Percentiles rank a stretch among this genome's conserved stretches.
Conservation (phyloP, 768 basidiomycete species). For the Kwoniella newhampshirensis region DNA sequence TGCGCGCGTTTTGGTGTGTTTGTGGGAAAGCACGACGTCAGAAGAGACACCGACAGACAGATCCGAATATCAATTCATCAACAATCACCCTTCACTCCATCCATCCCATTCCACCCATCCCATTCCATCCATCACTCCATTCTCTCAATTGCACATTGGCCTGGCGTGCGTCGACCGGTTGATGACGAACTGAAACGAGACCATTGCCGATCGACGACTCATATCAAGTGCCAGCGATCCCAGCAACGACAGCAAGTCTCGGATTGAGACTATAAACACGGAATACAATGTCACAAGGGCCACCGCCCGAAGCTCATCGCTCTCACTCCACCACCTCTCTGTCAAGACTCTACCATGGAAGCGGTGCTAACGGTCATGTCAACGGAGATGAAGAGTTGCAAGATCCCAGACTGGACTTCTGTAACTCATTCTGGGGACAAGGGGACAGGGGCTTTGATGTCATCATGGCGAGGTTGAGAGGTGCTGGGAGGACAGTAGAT, state of each 20-base stretch:
- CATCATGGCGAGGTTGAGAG: slow-evolving; percentile 79
- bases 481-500: slow-evolving; percentile 79
- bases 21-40: no score
- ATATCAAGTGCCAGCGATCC: no score
- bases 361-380: slow-evolving; percentile 67
- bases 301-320: slow-evolving; percentile 36
- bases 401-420: slow-evolving; percentile 70
- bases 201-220: not conserved
- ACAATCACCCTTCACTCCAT: no score
- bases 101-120: no score
- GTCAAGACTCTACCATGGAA: slow-evolving; percentile 44
- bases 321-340: slow-evolving; percentile 50
- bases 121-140: no score
- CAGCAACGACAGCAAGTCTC: not conserved
- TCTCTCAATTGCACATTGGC: no score
- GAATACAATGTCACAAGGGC: slow-evolving; percentile 6
- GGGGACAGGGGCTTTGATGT: slow-evolving; percentile 87
- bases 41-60: no score
- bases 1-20: no score
- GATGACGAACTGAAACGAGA: no score
- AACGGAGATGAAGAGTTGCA: slow-evolving; percentile 67
- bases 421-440: slow-evolving; percentile 93
- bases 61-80: no score
- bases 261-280: not conserved
- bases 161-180: no score